Conservation (phyloP, 306 rosid genomes). For the Fagus sylvatica region DNA sequence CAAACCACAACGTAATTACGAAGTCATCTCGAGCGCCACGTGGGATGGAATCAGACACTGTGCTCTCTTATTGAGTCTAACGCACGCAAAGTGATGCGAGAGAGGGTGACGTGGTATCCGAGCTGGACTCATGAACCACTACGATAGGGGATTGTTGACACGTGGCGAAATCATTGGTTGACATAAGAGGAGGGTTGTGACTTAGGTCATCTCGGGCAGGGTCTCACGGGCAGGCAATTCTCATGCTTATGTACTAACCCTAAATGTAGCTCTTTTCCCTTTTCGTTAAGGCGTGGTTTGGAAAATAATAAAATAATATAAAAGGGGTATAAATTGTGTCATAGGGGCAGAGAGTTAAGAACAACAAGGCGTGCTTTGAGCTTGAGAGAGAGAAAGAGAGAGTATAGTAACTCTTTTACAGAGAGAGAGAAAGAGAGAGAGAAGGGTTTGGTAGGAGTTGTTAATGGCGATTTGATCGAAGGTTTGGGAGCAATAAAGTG, state of each 20-base stretch:
- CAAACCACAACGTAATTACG: constrained; percentile 37
- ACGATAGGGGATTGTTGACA: constrained; percentile 15
- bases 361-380: constrained; percentile 51
- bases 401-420: constrained; percentile 23
- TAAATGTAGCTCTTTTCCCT: constrained; percentile 40
- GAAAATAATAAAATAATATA: constrained; percentile 14
- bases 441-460: constrained; percentile 41
- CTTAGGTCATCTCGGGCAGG: constrained; percentile 38
- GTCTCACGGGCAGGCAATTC: constrained; percentile 22
- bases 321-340: too few species aligned
- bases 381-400: constrained; percentile 25
- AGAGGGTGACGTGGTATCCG: constrained; percentile 47
- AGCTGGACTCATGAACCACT: constrained; percentile 29
- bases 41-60: constrained; percentile 19
- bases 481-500: constrained; percentile 41
- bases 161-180: constrained; percentile 15
- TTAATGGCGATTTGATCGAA: constrained; percentile 54
- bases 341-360: constrained; percentile 34
- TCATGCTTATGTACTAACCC: constrained; percentile 25
- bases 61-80: constrained; percentile 36
- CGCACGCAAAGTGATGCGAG: constrained; percentile 39
- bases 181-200: not conserved
- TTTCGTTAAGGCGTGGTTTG: constrained; percentile 24
- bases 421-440: constrained; percentile 24
- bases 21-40: constrained; percentile 46